A percentile compares a stretch with the other conserved stretches of the same genome.
phyloP scores from a whole-genome alignment of 2,329 filamentous ascomycete species.

The Ophiostoma australiae region DNA sequence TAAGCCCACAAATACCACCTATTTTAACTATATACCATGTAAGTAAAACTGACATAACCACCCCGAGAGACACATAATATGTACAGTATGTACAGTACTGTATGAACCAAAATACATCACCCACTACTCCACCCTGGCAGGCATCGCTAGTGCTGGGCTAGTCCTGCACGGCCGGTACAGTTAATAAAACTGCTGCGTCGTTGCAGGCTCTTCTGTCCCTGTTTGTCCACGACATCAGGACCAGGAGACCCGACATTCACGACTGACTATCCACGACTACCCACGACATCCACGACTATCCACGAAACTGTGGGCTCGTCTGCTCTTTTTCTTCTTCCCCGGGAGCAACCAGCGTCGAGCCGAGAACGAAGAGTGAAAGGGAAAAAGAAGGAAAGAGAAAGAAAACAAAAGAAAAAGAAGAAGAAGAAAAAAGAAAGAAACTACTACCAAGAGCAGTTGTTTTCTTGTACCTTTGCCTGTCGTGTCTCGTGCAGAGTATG shows the following conservation, averaged over 20 bases:
- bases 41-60: background rate
- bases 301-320: constrained; percentile 4
- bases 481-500: background rate
- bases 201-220: constrained; percentile 5
- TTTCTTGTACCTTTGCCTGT: background rate
- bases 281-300: background rate
- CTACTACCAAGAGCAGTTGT: background rate
- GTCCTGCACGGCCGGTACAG: constrained; percentile 25
- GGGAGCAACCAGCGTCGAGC: background rate
- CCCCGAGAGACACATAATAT: background rate
- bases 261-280: no score
- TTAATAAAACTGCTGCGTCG: constrained; percentile 24
- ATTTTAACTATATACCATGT: no score
- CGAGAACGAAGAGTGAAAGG: background rate
- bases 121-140: constrained; percentile 19
- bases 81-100: no score
- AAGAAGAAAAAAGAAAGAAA: background rate
- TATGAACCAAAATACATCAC: constrained; percentile 13
- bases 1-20: background rate
- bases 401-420: background rate
- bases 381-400: background rate
- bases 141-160: constrained; percentile 24
- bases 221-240: no score
- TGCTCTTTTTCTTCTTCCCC: constrained; percentile 14
- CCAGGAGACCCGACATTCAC: no score